Evolutionary conservation across 495 filamentous ascomycete species (phyloP), one percentile per base, ranked within the genome.

Genomic region (Cladorrhinum samala): DNA sequence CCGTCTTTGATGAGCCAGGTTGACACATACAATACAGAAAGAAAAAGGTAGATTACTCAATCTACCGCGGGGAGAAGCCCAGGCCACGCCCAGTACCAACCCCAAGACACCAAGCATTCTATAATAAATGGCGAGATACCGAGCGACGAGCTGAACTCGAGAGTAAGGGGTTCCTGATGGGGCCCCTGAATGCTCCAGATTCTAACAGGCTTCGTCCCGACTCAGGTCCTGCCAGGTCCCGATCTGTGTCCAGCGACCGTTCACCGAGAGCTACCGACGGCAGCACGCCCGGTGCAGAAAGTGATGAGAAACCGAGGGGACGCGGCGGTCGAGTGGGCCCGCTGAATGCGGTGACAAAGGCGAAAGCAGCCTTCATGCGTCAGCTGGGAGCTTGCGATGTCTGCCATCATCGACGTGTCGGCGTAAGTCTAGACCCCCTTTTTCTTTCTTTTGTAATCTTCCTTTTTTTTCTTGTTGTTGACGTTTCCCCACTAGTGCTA

Each of bases 101-200:
- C 2, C 43, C 20, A 2, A 66, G 72, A 30, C 62, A 60, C 6
- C 72, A 74, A 51, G 56, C 49, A 3, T 51, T 68, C 3, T 75
- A 72, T 46, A 67, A 72, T 48, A 51, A 62, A 9, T 66, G 59
- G 30, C 59, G 64, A 3, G 43, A 53, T 49, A 49, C 55, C 44
- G 16, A 36, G 20, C 30, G 52, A 39, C 2, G 44, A 59, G 27
- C 43, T 52, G 18, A 16, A 13, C 9, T 23, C 41, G 16, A 52
- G 27, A 3, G 2, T 44, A 2, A 38, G 46, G 42, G 8, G 13
- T 51, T 8, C 51, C 51, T n/a, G 21, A 36, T 17, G 47, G 18
- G 0, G 42, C 1, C 2, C 5, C 11, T 37, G 16, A 16, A 20
- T 40, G 16, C 59, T 65, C 11, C 49, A 45, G 25, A 33, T 33